A percentile compares a stretch with the other conserved stretches of the same genome.
phyloP scores from a whole-genome alignment of 2,329 filamentous ascomycete species.

The Apiospora pterosperma region DNA sequence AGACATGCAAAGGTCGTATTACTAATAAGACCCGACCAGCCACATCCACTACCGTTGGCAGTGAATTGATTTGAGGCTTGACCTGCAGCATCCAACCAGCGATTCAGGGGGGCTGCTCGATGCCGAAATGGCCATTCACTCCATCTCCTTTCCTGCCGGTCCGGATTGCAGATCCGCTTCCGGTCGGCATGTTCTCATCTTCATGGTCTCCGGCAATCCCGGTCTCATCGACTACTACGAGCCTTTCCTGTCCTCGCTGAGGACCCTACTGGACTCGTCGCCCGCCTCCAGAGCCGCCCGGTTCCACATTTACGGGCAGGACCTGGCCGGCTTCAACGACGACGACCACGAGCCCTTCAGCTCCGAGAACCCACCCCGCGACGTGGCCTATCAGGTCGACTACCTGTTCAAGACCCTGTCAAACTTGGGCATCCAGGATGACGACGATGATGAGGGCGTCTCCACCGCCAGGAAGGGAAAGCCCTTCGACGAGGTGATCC shows the following conservation, averaged over 20 bases:
- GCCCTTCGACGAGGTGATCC: conserved; percentile 55
- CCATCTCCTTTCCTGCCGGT: conserved; percentile 7
- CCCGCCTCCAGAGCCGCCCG: conserved; percentile 21
- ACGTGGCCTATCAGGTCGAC: conserved; percentile 52
- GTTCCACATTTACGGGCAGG: conserved; percentile 56
- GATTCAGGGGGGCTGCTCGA: neutral
- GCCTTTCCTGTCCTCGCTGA: conserved; percentile 60
- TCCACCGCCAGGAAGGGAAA: conserved; percentile 26
- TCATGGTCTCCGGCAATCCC: conserved; percentile 74
- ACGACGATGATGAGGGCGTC: no score
- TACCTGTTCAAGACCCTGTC: conserved; percentile 37
- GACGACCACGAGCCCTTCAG: conserved; percentile 46
- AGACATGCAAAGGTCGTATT: no score
- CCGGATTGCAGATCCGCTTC: conserved; percentile 2
- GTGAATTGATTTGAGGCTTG: neutral
- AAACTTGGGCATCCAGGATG: conserved; percentile 21
- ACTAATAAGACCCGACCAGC: no score
- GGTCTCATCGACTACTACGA: conserved; percentile 72
- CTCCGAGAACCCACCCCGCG: conserved; percentile 39
- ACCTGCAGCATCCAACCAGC: neutral
- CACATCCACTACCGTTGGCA: no score
- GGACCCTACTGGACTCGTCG: conserved; percentile 46
- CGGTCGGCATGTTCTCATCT: conserved; percentile 50
- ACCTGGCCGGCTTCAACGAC: conserved; percentile 57
- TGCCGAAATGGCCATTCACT: conserved; percentile 11